Percentiles rank a stretch among this genome's conserved stretches.
These are phyloP conservation scores for Aspergillus neoniger DNA, from an alignment of 2,329 filamentous ascomycete species.

Conservation along the genomic window DNA sequence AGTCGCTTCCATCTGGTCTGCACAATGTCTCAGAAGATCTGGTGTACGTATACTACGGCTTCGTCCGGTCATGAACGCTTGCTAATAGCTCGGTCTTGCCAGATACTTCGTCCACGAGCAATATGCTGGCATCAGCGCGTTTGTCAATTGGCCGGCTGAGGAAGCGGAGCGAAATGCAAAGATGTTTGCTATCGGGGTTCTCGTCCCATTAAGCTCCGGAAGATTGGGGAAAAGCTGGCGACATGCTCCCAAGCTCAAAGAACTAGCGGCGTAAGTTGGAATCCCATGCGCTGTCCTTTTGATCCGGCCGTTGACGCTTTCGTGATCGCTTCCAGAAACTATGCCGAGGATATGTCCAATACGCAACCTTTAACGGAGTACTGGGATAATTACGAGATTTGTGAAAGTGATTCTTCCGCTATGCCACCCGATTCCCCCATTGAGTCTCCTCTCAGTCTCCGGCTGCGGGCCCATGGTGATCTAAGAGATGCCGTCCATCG, in stretches of 20 bases:
- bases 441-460: slow-evolving; percentile 54
- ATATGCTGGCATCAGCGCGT: slow-evolving; percentile 87
- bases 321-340: slow-evolving; percentile 37
- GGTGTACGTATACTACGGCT: slow-evolving; percentile 46
- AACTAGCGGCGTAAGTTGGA: slow-evolving; percentile 65
- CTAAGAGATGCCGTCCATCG: slow-evolving; percentile 32
- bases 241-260: slow-evolving; percentile 75
- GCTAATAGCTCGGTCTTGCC: slow-evolving; percentile 18
- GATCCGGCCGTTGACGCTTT: slow-evolving; percentile 17
- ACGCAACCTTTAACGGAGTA: slow-evolving; percentile 71
- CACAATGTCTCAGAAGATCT: slow-evolving; percentile 87
- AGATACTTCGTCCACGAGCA: slow-evolving; percentile 89
- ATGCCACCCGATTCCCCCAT: slow-evolving; percentile 50
- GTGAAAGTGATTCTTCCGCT: slow-evolving; percentile 40
- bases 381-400: slow-evolving; percentile 62
- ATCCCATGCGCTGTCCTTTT: background rate
- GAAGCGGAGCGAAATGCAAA: slow-evolving; percentile 81
- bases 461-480: slow-evolving; percentile 56
- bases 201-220: slow-evolving; percentile 84
- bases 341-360: slow-evolving; percentile 66
- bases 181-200: slow-evolving; percentile 87
- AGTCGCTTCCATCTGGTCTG: slow-evolving; percentile 88
- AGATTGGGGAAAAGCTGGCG: slow-evolving; percentile 85
- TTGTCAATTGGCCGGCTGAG: slow-evolving; percentile 78
- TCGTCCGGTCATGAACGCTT: background rate